Conservation (phyloP, 2,329 filamentous ascomycete genomes). For the Fusarium sp. region DNA sequence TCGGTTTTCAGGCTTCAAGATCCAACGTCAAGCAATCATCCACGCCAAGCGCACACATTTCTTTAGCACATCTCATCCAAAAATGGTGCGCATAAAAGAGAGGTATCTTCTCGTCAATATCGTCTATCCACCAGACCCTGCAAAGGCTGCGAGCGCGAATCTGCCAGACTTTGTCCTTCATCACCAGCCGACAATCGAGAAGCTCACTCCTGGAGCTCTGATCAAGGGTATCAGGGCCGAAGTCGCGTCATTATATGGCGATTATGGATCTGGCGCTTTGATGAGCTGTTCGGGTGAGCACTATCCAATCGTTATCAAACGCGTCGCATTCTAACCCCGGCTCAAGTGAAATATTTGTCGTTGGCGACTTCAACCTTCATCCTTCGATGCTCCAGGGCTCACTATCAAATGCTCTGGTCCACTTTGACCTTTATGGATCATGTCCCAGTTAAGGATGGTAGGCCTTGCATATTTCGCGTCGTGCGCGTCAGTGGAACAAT, state of each 20-base stretch:
- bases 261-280: constrained; percentile 83
- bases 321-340: neutral
- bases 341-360: constrained; percentile 88
- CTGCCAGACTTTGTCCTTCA: constrained; percentile 73
- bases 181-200: constrained; percentile 79
- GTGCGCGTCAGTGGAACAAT: constrained; percentile 93
- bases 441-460: constrained; percentile 68
- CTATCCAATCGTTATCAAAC: constrained; percentile 15
- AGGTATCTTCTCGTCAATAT: constrained; percentile 96
- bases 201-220: constrained; percentile 72
- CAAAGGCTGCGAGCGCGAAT: constrained; percentile 47
- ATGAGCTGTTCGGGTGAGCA: constrained; percentile 72
- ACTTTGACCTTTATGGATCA: constrained; percentile 82
- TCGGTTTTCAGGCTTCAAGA: constrained; percentile 4
- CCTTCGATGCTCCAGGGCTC: constrained; percentile 79
- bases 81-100: constrained; percentile 95
- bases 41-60: neutral
- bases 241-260: constrained; percentile 80
- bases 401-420: constrained; percentile 90
- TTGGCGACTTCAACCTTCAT: constrained; percentile 95
- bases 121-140: constrained; percentile 75
- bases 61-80: neutral
- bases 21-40: neutral
- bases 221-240: constrained; percentile 75
- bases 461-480: constrained; percentile 81